These are phyloP conservation scores for Gyromitra esculenta DNA, from an alignment of 2,329 filamentous ascomycete genomes.

Conservation along the genomic window DNA sequence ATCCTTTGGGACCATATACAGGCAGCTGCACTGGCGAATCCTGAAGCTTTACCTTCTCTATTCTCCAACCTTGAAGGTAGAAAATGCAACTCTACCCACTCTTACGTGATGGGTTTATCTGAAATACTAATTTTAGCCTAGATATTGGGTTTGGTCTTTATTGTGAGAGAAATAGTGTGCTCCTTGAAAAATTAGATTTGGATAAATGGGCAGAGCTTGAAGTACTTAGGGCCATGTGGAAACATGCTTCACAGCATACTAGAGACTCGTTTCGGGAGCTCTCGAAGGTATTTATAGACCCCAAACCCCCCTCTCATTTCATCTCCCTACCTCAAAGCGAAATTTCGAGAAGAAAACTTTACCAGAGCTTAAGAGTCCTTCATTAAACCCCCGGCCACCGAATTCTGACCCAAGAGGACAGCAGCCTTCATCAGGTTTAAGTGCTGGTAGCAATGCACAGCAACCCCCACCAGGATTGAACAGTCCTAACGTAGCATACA, in stretches of 20 bases:
- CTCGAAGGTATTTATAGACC: constrained; percentile 8
- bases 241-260: constrained; percentile 1
- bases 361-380: not conserved
- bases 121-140: not conserved
- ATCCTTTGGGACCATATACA: constrained; percentile 17
- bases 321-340: not conserved
- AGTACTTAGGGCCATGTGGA: constrained; percentile 25
- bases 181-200: not conserved
- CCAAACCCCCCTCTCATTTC: not conserved
- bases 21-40: constrained; percentile 22
- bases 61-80: constrained; percentile 8
- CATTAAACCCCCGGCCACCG: not conserved
- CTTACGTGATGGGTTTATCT: not conserved
- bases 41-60: not conserved
- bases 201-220: constrained; percentile 24
- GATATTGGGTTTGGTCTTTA: constrained; percentile 35
- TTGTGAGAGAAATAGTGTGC: not conserved
- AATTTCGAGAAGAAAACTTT: not conserved
- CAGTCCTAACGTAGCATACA: not conserved
- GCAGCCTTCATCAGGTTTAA: not conserved
- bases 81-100: not conserved
- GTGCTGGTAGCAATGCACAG: not conserved
- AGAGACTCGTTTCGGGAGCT: constrained; percentile 16
- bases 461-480: not conserved
- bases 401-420: not conserved